Evolutionary conservation across 139 green algal genomes (phyloP).

Genomic region (Pseudopediastrum boryanum): DNA sequence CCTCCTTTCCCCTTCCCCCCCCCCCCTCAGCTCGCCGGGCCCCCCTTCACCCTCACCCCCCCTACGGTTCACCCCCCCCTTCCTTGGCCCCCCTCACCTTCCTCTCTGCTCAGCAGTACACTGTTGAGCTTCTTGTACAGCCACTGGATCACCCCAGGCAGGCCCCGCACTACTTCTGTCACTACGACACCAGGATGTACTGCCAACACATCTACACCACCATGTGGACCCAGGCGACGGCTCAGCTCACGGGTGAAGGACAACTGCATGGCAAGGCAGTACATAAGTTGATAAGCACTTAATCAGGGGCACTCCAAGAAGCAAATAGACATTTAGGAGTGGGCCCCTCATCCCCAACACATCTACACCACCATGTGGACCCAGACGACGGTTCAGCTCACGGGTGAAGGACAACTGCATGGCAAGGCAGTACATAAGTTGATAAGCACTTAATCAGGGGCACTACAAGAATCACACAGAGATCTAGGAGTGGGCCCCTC

Average conservation of each 20-base stretch:
- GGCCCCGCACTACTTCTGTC: slow-evolving; percentile 76
- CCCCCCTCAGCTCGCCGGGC: background rate
- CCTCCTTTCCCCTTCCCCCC: background rate
- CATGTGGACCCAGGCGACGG: slow-evolving; percentile 29
- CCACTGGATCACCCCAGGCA: slow-evolving; percentile 63
- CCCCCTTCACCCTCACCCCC: background rate
- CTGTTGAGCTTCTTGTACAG: slow-evolving; percentile 58
- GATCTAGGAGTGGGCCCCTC: too few relatives aligned
- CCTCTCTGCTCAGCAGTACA: slow-evolving; percentile 71
- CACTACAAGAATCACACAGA: background rate
- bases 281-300: background rate
- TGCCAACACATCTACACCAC: slow-evolving; percentile 39
- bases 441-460: background rate
- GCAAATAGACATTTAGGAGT: too few relatives aligned
- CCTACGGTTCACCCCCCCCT: background rate
- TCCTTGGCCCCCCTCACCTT: slow-evolving; percentile 55
- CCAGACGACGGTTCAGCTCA: slow-evolving; percentile 53
- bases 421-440: background rate
- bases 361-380: slow-evolving; percentile 9
- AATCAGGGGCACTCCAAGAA: background rate
- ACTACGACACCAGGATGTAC: slow-evolving; percentile 86
- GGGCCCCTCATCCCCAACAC: too few relatives aligned
- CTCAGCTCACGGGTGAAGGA: slow-evolving; percentile 61
- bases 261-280: slow-evolving; percentile 71
- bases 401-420: slow-evolving; percentile 68